phyloP scores from a whole-genome alignment of 495 filamentous ascomycete genomes.

The Penicillium cataractarum region DNA sequence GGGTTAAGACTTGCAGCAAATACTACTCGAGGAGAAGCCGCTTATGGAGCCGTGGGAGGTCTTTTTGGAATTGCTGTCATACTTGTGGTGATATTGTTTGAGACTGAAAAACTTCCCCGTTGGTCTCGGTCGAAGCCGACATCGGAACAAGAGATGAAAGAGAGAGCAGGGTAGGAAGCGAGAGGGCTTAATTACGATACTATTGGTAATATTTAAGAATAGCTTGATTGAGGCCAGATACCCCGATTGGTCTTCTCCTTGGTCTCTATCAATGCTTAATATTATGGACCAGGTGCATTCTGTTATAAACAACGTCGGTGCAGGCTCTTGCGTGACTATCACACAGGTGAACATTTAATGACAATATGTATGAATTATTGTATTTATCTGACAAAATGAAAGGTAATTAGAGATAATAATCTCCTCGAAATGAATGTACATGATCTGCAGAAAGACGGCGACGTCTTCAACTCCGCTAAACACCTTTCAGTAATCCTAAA shows the following conservation, averaged over 20 bases:
- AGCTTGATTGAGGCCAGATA: no score
- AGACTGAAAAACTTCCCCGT: not conserved
- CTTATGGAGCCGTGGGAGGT: not conserved
- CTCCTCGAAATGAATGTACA: slow-evolving; percentile 5
- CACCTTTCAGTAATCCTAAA: not conserved
- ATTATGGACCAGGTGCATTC: not conserved
- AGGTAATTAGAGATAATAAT: not conserved
- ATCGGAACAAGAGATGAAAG: not conserved
- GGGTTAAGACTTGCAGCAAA: not conserved
- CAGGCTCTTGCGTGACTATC: no score
- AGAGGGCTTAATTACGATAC: not conserved
- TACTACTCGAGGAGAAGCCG: not conserved
- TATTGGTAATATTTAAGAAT: not conserved
- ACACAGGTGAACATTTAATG: no score
- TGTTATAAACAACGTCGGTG: no score
- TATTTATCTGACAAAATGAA: not conserved
- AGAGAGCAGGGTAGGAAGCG: not conserved
- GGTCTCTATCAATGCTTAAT: not conserved
- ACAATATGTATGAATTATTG: not conserved
- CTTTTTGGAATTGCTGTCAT: not conserved
- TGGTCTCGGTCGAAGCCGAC: not conserved
- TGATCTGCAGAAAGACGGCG: not conserved
- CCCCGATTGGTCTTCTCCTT: not conserved
- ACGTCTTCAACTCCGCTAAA: not conserved
- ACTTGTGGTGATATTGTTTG: not conserved